Conservation (phyloP, 306 rosid genomes). For the Dryas octopetala region DNA sequence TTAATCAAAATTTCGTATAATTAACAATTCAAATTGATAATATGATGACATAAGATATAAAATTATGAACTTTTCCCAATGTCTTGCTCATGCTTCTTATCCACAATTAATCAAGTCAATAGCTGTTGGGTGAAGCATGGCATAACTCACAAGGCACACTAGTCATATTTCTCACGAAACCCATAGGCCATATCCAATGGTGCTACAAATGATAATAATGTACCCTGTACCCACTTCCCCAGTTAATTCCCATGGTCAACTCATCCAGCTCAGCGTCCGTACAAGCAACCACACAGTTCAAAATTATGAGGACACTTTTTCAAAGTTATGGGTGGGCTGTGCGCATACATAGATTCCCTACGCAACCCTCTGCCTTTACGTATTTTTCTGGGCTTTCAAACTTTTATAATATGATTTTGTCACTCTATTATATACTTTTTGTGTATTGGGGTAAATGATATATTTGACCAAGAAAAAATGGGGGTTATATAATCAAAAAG, state of each 20-base stretch:
- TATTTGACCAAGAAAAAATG: background rate
- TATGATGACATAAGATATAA: background rate
- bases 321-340: background rate
- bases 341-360: background rate
- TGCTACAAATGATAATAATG: too few species aligned
- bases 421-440: background rate
- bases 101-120: slow-evolving; percentile 8
- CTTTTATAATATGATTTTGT: background rate
- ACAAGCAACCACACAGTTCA: background rate
- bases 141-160: background rate
- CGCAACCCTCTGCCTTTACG: background rate
- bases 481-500: background rate
- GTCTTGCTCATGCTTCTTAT: background rate
- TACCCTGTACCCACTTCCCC: background rate
- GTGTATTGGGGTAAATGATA: background rate
- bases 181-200: background rate
- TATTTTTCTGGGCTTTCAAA: background rate
- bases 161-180: slow-evolving; percentile 22
- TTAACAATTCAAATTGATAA: too few species aligned
- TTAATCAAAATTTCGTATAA: too few species aligned
- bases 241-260: slow-evolving; percentile 14
- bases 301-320: background rate
- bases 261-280: slow-evolving; percentile 7
- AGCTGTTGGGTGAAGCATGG: slow-evolving; percentile 14
- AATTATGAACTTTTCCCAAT: background rate